These are phyloP conservation scores for Phellinidium pouzarii DNA, from an alignment of 1,284 basidiomycete genomes.

Conservation along the genomic window DNA sequence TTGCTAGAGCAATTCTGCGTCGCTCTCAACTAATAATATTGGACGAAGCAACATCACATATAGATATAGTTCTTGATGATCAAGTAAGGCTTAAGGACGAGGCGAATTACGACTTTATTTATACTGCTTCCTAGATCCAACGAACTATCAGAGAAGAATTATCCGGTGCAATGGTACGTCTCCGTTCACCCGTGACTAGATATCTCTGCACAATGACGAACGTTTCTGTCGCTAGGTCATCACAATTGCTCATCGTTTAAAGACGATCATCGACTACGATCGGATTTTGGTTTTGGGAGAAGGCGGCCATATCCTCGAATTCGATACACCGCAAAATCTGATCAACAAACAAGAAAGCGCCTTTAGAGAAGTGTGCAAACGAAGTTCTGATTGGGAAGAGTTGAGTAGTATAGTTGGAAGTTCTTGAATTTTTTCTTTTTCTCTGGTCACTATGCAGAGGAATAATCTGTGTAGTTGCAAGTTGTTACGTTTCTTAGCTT, in stretches of 20 bases:
- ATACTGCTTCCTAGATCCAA: constrained; percentile 55
- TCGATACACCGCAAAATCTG: constrained; percentile 63
- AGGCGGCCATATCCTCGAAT: constrained; percentile 59
- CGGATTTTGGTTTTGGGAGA: constrained; percentile 70
- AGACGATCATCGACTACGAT: constrained; percentile 76
- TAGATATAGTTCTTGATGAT: constrained; percentile 67
- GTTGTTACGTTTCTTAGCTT: too few relatives aligned
- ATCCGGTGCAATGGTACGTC: constrained; percentile 46
- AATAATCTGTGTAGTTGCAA: too few relatives aligned
- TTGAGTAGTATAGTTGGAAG: constrained; percentile 16
- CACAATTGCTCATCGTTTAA: constrained; percentile 76
- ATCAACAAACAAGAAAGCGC: constrained; percentile 48
- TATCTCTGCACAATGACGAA: neutral
- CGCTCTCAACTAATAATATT: constrained; percentile 77
- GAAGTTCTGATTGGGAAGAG: constrained; percentile 52
- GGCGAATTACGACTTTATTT: constrained; percentile 9
- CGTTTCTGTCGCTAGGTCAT: constrained; percentile 37
- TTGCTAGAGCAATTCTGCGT: constrained; percentile 68
- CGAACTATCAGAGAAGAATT: constrained; percentile 74
- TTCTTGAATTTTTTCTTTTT: constrained; percentile 1
- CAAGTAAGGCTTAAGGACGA: constrained; percentile 33
- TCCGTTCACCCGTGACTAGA: neutral
- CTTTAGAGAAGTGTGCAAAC: constrained; percentile 67
- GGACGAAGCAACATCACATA: constrained; percentile 79
- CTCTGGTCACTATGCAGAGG: neutral